Conservation (phyloP, 352 stramenopile species). For the Pseudoperonospora humuli region DNA sequence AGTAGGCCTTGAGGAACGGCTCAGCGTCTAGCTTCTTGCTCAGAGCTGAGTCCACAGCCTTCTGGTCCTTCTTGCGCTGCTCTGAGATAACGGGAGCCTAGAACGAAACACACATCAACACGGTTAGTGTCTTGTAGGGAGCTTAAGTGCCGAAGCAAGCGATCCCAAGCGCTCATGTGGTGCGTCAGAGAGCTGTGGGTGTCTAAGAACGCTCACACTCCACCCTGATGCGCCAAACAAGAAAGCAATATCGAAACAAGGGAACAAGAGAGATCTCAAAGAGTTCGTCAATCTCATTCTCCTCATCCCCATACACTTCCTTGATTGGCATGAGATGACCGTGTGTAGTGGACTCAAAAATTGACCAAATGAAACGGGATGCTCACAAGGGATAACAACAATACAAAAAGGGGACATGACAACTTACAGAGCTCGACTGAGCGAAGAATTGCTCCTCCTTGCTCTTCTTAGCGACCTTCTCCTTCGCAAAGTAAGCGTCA, state of each 20-base stretch:
- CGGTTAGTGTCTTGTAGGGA: conserved; percentile 50
- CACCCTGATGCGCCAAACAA: conserved; percentile 5
- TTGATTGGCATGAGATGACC: conserved; percentile 2
- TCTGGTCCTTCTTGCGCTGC: conserved; percentile 98
- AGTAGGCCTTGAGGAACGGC: conserved; percentile 96
- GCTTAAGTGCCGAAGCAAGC: conserved; percentile 79
- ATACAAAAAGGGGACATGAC: background rate
- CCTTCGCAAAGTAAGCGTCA: conserved; percentile 97
- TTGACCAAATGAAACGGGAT: conserved; percentile 13
- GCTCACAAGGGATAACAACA: conserved; percentile 11
- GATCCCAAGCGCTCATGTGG: conserved; percentile 86
- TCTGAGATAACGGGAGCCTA: conserved; percentile 92
- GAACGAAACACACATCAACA: background rate
- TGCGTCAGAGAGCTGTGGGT: conserved; percentile 5
- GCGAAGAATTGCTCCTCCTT: conserved; percentile 98
- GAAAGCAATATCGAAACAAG: background rate
- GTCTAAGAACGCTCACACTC: background rate
- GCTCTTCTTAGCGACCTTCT: conserved; percentile 85
- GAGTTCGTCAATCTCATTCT: conserved; percentile 21
- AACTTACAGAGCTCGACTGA: conserved; percentile 80
- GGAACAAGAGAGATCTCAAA: conserved; percentile 22
- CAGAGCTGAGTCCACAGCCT: conserved; percentile 92
- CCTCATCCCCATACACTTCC: background rate
- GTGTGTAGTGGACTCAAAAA: conserved; percentile 6
- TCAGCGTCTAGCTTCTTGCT: conserved; percentile 81